Conservation (phyloP, 75 land plant genomes). For the Ceratopteris richardii region DNA sequence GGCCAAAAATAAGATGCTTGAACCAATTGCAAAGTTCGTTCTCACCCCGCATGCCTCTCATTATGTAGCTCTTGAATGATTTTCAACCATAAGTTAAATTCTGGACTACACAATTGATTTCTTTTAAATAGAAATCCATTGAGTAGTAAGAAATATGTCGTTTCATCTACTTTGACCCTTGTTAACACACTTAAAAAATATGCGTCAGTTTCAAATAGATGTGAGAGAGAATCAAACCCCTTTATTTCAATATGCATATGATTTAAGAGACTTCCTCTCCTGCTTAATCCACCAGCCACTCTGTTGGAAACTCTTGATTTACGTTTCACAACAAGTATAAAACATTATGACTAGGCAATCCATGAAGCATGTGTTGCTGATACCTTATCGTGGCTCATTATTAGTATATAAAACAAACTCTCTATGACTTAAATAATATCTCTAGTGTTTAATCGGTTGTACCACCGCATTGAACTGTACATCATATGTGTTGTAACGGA, state of each 20-base stretch:
- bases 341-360: neutral
- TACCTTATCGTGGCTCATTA: slow-evolving; percentile 7
- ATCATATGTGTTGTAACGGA: neutral
- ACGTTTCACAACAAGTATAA: slow-evolving; percentile 10
- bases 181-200: neutral
- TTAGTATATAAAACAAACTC: slow-evolving; percentile 14
- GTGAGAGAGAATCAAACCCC: neutral
- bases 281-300: slow-evolving; percentile 8
- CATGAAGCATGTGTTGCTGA: slow-evolving; percentile 4
- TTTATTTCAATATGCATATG: neutral
- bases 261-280: neutral
- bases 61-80: neutral
- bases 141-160: neutral
- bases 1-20: neutral
- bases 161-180: neutral
- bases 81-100: neutral
- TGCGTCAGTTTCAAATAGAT: neutral
- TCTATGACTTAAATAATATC: slow-evolving; percentile 14
- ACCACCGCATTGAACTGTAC: slow-evolving; percentile 14
- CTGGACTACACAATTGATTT: neutral
- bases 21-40: neutral
- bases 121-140: neutral
- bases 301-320: slow-evolving; percentile 3
- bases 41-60: neutral
- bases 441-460: slow-evolving; percentile 14